Conservation (phyloP, 2,329 filamentous ascomycete genomes). For the Pestalotiopsis sp. region DNA sequence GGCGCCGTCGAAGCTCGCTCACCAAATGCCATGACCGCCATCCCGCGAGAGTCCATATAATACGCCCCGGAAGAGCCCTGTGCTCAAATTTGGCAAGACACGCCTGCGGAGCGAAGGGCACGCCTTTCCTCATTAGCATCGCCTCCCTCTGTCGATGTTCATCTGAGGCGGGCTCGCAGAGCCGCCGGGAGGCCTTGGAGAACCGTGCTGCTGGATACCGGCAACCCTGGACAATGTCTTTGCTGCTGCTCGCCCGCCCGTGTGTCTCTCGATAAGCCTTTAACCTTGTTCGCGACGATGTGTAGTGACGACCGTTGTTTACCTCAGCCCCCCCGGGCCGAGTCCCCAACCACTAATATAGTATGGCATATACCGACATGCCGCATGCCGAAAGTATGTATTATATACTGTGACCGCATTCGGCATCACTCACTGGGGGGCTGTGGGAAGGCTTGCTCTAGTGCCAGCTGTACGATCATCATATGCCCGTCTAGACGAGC, state of each 20-base stretch:
- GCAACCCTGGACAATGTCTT: neutral
- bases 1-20: neutral
- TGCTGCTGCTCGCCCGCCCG: neutral
- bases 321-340: neutral
- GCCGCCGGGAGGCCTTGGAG: neutral
- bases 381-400: neutral
- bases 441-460: neutral
- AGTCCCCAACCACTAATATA: neutral
- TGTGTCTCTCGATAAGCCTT: conserved; percentile 7
- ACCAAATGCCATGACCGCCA: neutral
- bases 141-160: neutral
- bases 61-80: neutral
- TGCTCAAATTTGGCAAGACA: neutral
- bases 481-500: neutral
- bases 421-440: neutral
- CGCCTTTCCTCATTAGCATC: neutral
- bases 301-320: neutral
- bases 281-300: conserved; percentile 6
- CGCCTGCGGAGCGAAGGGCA: neutral
- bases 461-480: neutral
- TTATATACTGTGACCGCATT: neutral
- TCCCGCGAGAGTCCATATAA: neutral
- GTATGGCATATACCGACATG: neutral
- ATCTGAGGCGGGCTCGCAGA: neutral
- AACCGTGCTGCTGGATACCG: neutral